Base-by-base conservation (phyloP, 768 basidiomycete species). In the Pisolithus microcarpus region DNA sequence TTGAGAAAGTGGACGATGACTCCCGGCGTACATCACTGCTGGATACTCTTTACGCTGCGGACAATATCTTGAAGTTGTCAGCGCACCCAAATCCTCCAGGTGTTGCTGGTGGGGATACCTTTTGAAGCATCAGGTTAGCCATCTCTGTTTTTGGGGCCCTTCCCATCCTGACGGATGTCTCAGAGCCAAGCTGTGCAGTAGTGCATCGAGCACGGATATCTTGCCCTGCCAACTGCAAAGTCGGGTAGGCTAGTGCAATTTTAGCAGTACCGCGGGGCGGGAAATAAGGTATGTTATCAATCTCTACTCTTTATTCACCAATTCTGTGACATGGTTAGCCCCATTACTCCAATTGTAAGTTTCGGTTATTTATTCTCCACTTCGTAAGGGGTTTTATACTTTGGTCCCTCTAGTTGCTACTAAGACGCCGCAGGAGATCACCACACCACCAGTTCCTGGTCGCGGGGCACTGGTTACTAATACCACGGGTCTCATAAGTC, bases 401-500 rank as follows among this genome's bases (percentile, higher is more conserved):
- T 19, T 30, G 46, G 13, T 19, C 43, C 18, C 50, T 53, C 1
- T 48, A 87, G 83, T 94, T 51, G 91, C 86, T 0, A 93, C 93
- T 0, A 85, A 85, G 57, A 85, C 81, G 11, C 89, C 87, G 18
- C 88, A 88, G 62, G 72, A 77, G 48, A 68, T 69, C 0, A 61
- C 73, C 1, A 52, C 55, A 2, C 65, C 67, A 19, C 91, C 91
- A 2, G 57, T 58, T 0, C 77, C 94, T 19, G 91, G 91, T 9
- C 73, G 84, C 59, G 93, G 93, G n/a, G 92, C 89, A 3, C 71
- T 95, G 46, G 82, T 87, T 51, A 92, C 86, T 0, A 92, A 95
- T 67, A 87, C 88, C 38, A 96, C 95, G 93, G 92, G 83, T 49
- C 58, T 80, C 51, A 80, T 81, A 58, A 39, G 67, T 26, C 26